Evolutionary conservation across 2,329 filamentous ascomycete species (phyloP).

Genomic region (Fusarium tupiense): DNA sequence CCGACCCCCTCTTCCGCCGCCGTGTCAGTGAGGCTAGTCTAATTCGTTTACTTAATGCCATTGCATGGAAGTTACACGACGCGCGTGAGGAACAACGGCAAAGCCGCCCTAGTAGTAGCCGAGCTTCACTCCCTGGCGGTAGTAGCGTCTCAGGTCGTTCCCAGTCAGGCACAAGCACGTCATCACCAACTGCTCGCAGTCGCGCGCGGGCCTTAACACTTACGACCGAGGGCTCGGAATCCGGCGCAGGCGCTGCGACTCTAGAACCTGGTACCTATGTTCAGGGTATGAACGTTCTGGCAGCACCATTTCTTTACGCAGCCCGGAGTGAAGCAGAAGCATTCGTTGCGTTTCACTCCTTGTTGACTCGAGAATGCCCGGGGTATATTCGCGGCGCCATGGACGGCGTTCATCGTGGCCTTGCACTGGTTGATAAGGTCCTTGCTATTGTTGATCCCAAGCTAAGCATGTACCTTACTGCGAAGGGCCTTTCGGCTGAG

Average conservation of each 20-base stretch:
- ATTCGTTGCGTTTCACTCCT: conserved; percentile 87
- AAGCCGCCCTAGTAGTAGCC: conserved; percentile 52
- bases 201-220: conserved; percentile 67
- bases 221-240: conserved; percentile 72
- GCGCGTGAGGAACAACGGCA: conserved; percentile 64
- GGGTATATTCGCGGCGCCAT: conserved; percentile 95
- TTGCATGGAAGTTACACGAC: conserved; percentile 94
- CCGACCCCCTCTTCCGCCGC: conserved; percentile 95
- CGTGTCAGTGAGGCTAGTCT: conserved; percentile 95
- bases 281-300: conserved; percentile 98
- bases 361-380: conserved; percentile 88
- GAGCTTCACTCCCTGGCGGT: conserved; percentile 47
- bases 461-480: conserved; percentile 82
- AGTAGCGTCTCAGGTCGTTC: conserved; percentile 48
- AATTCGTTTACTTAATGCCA: conserved; percentile 92
- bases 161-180: conserved; percentile 52
- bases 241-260: conserved; percentile 60
- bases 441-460: conserved; percentile 91
- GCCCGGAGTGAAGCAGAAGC: conserved; percentile 95
- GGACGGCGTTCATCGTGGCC: conserved; percentile 94
- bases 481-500: conserved; percentile 89
- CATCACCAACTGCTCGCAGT: conserved; percentile 58
- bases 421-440: conserved; percentile 91
- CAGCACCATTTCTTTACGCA: conserved; percentile 93
- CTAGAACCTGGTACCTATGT: conserved; percentile 87